Percentiles rank a stretch among this genome's conserved stretches.
Conservation (phyloP, 768 basidiomycete genomes). For the Pleurotus cornucopiae region DNA sequence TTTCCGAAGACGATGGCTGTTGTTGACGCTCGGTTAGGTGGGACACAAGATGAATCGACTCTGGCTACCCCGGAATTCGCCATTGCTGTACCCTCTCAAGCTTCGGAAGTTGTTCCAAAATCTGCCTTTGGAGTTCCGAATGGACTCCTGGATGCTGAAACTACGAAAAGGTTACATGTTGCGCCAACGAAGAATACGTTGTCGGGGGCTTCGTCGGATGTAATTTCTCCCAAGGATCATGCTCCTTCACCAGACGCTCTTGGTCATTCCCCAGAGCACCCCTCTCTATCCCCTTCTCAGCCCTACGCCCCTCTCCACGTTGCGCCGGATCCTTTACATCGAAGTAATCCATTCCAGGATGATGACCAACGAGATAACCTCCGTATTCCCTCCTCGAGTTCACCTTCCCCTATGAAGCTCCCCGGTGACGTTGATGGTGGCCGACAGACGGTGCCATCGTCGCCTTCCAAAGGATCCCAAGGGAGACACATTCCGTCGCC, state of each 20-base stretch:
- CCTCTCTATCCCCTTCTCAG: background rate
- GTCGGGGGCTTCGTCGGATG: background rate
- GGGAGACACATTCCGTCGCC: conserved; percentile 23
- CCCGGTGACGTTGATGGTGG: conserved; percentile 15
- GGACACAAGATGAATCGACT: background rate
- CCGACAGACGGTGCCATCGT: conserved; percentile 19
- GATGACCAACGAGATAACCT: background rate
- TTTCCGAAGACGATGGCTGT: background rate
- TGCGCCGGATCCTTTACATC: background rate
- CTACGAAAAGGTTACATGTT: background rate
- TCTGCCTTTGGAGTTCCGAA: background rate
- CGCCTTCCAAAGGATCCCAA: conserved; percentile 10
- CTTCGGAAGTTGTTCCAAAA: background rate
- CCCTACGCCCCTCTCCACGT: background rate
- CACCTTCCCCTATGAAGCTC: conserved; percentile 52
- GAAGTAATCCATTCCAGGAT: background rate
- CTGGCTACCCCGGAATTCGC: conserved; percentile 11
- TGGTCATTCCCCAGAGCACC: background rate
- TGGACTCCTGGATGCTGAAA: background rate
- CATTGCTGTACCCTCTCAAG: conserved; percentile 8
- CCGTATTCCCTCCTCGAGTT: conserved; percentile 57
- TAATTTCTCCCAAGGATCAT: background rate
- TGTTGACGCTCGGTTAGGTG: background rate
- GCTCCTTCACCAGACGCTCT: background rate
- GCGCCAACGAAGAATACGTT: background rate